Percentiles rank a stretch among this genome's conserved stretches.
These are phyloP conservation scores for Lactarius tabidus DNA, from an alignment of 768 basidiomycete genomes.

Conservation along the genomic window DNA sequence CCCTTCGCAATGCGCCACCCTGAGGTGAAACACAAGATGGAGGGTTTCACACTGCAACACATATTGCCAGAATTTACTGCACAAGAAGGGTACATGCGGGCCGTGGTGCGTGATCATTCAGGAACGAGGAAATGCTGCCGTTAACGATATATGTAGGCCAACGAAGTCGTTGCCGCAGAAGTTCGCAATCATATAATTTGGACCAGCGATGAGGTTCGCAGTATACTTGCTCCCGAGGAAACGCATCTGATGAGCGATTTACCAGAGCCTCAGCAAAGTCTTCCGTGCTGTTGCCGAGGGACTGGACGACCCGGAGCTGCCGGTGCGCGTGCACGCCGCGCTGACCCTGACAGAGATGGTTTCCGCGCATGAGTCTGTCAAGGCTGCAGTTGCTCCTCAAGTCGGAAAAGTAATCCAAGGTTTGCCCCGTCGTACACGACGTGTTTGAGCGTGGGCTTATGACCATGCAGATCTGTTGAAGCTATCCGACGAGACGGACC, in stretches of 20 bases:
- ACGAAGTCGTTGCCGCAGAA: conserved; percentile 74
- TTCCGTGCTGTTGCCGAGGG: conserved; percentile 63
- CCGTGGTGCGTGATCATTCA: conserved; percentile 52
- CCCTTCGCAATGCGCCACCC: conserved; percentile 83
- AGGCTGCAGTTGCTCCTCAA: conserved; percentile 62
- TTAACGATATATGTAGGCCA: conserved; percentile 49
- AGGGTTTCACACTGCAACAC: conserved; percentile 68
- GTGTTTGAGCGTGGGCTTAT: background rate
- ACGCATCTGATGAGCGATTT: background rate
- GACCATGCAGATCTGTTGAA: conserved; percentile 67
- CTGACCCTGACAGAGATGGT: conserved; percentile 79
- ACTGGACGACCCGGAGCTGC: conserved; percentile 74
- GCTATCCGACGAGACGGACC: conserved; percentile 85
- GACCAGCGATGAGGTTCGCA: conserved; percentile 55
- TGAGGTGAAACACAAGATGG: conserved; percentile 71
- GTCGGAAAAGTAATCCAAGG: conserved; percentile 88
- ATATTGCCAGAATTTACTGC: conserved; percentile 70
- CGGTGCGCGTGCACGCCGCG: conserved; percentile 80
- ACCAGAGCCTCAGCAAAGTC: conserved; percentile 58
- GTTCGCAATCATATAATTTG: conserved; percentile 67
- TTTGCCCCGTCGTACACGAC: conserved; percentile 27
- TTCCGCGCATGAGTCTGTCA: conserved; percentile 58
- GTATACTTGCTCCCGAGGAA: background rate
- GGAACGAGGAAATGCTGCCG: no score
- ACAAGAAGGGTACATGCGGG: conserved; percentile 67